Base-by-base conservation (phyloP, 106 monocot genomes). In the Amphibolis antarctica region DNA sequence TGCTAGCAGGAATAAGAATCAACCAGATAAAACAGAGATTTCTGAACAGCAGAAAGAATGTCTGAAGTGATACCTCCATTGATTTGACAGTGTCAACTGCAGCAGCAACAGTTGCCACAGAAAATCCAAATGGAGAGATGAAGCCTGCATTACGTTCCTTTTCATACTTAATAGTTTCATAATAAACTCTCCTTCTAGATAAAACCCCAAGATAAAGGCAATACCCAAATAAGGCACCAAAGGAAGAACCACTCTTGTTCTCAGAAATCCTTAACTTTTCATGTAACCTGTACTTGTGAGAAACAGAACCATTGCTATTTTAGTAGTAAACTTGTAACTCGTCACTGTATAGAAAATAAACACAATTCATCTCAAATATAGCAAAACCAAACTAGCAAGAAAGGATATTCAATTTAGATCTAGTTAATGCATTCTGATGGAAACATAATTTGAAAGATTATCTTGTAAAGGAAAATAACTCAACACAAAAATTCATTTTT, bases 91-190 rank as follows among this genome's bases (percentile, higher is more conserved):
- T 55, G 72, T 96, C 74, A 53, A 90, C 70, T 61, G 90, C 77
- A 51, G 89, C 86, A 51, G 67, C 66, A 28, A 96, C 96, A 62
- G 90, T 86, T 60, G 74, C 66, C 58, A 84, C 65, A 31, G 96
- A 96, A 64, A 84, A 96, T 60, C 96, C 96, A 85, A 96, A 90
- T 53, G 96, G 90, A 47, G 96, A 96, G 49, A 96, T 20, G 76
- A 90, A 96, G 18, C 96, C 96, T 31, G 79, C 96, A 90, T 90
- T 96, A 18, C 90, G 83, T 59, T 96, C 90, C 63, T 70, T 90
- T 54, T 89, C 96, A 80, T 96, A 96, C 42, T 86, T 84, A 19
- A 90, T 84, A 63, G 96, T 81, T 82, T 86, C 96, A 69, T 78
- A 78, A 60, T 78, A 71, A 70, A 86, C 78, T 77, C 77, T 81